Evolutionary conservation across 441 rosid species (phyloP).

Genomic region (Bocquillonia castaneifolia): DNA sequence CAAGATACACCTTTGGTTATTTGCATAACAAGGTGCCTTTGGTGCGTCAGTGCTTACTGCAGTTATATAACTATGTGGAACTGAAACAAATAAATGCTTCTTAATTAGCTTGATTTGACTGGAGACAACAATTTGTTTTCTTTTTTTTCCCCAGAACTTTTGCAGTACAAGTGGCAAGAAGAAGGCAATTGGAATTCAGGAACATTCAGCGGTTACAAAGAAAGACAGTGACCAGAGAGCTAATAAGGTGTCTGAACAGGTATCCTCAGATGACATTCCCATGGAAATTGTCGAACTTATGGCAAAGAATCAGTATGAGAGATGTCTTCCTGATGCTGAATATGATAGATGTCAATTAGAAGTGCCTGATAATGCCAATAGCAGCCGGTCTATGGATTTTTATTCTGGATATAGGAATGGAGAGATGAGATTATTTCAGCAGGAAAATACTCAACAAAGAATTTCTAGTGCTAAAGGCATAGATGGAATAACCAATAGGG

Average conservation of each 20-base stretch:
- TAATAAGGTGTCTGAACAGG: slow-evolving; percentile 48
- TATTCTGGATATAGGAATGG: slow-evolving; percentile 37
- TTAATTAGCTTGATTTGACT: slow-evolving; percentile 6
- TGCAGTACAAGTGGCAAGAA: slow-evolving; percentile 40
- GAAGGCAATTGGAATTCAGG: slow-evolving; percentile 36
- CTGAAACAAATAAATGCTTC: slow-evolving; percentile 3
- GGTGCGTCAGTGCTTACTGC: not conserved
- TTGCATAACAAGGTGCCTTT: not conserved
- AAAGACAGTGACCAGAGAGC: slow-evolving; percentile 35
- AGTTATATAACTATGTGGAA: not conserved
- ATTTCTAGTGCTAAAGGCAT: slow-evolving; percentile 39
- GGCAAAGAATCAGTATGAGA: slow-evolving; percentile 92
- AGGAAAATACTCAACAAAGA: slow-evolving; percentile 35
- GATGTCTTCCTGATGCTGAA: slow-evolving; percentile 74
- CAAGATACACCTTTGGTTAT: not conserved
- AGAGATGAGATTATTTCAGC: slow-evolving; percentile 36
- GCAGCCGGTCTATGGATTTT: slow-evolving; percentile 39
- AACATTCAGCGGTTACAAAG: slow-evolving; percentile 29
- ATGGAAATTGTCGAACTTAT: slow-evolving; percentile 96
- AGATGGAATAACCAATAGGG: slow-evolving; percentile 30
- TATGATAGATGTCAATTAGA: slow-evolving; percentile 37
- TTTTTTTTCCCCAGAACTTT: slow-evolving; percentile 42
- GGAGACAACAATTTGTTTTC: slow-evolving; percentile 14
- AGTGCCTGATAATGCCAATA: slow-evolving; percentile 29
- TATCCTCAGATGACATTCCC: slow-evolving; percentile 66